Evolutionary conservation across 345 rosid genomes (phyloP), one percentile per base, ranked within the genome.

Genomic region (Conringia planisiliqua): DNA sequence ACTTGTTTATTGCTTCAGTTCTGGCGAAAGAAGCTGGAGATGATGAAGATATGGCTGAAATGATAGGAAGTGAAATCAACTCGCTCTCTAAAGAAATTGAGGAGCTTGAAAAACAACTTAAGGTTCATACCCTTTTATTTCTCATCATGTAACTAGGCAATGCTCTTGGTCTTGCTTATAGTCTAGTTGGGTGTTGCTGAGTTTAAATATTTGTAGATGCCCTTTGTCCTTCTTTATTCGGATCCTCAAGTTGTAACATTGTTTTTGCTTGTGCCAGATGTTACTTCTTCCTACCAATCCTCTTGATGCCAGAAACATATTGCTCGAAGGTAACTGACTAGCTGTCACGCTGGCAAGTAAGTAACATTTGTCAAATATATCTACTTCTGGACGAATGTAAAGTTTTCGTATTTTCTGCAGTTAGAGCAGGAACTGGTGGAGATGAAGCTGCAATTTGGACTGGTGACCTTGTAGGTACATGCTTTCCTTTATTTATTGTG

Each of bases 391-490:
- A 39, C n/a, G 54, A 33, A 56, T 60, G 9, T 80, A 13, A 46
- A 61, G 38, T 29, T 44, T 17, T 47, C 30, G n/a, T 51, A 44
- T 20, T 32, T 68, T 84, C 48, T 74, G 66, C 89, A 94, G 98
- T 91, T 52, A 90, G 99, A 85, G 99, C 97, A 67, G 97, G 99
- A 78, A 88, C 99, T 67, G 99, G 99, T 62, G 99, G 99, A 39
- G 99, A 95, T 86, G 97, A 95, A 81, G 99, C 99, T 85, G 99
- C 96, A 74, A 11, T 92, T 44, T 95, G 99, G 99, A 97, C 97
- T 74, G 99, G 97, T 95, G 99, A 95, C 89, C 99, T 95, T 95
- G 97, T 95, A 91, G 97, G 99, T 91, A 94, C 84, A 91, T 84
- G 87, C 83, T 87, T 84, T 79, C 79, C 78, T 85, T 76, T 65